Percentiles rank a stretch among this genome's conserved stretches.
These are phyloP conservation scores for Trichoderma brevicompactum DNA, from an alignment of 2,329 filamentous ascomycete genomes.

Conservation along the genomic window DNA sequence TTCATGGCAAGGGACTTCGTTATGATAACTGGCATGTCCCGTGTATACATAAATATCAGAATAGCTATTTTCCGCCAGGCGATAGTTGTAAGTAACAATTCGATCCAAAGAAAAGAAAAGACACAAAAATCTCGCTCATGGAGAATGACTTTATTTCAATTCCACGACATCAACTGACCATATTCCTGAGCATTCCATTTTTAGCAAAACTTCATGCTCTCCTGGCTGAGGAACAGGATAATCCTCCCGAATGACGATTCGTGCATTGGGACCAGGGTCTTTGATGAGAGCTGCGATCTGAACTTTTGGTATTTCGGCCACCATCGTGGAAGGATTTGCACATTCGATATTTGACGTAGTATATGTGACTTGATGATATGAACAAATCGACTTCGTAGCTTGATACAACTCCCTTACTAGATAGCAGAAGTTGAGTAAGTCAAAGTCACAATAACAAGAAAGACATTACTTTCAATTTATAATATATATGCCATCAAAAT, in stretches of 20 bases:
- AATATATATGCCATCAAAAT: no score
- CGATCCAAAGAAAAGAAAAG: not conserved
- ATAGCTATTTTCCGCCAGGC: not conserved
- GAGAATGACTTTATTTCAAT: not conserved
- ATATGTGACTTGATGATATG: no score
- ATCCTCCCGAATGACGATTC: constrained; percentile 1
- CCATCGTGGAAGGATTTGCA: not conserved
- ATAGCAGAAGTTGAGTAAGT: no score
- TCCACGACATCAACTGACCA: not conserved
- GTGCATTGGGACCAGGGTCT: constrained; percentile 7
- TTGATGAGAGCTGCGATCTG: constrained; percentile 12
- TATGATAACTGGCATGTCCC: not conserved
- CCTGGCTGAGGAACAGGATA: constrained; percentile 12
- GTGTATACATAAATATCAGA: constrained; percentile 8
- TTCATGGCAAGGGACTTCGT: constrained; percentile 13
- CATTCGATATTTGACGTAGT: no score
- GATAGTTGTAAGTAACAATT: not conserved
- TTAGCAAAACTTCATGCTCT: constrained; percentile 10
- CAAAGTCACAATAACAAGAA: no score
- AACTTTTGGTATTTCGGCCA: not conserved
- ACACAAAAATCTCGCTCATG: no score
- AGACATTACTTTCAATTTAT: no score
- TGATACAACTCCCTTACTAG: no score
- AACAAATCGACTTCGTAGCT: no score
- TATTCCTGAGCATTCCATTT: constrained; percentile 23